Base-by-base conservation (phyloP, 192 early-diverging fungal genomes). In the Phycomyces nitens region DNA sequence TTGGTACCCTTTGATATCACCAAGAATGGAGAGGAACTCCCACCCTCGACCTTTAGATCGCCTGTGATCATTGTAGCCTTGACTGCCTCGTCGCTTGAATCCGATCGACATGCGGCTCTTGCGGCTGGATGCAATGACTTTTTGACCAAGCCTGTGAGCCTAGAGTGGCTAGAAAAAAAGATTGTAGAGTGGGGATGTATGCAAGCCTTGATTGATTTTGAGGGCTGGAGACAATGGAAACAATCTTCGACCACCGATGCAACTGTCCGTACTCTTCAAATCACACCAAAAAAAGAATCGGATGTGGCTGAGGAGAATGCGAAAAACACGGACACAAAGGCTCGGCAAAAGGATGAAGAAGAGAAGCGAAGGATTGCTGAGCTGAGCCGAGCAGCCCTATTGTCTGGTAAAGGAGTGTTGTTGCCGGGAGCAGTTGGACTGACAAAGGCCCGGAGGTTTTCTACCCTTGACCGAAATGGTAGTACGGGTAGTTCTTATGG, bases 101-200 rank as follows among this genome's bases (percentile, higher is more conserved):
- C 79, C 49, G 89, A 92, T 66, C 69, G 89, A 23, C 75, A 85
- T 29, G 88, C 84, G 27, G 93, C 93, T 8, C 72, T 94, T 40
- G 75, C 84, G 38, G 93, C 92, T 3, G 93, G 93, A 0, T 95
- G 93, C 60, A 93, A 95, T 69, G 93, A 95, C 76, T 95, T 91
- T 72, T 69, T 95, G 58, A 95, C 90, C 43, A 95, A 95, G 65
- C 93, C 93, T 2, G 88, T 93, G 20, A 87, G 83, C 64, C 68
- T 93, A 12, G 79, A 81, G 20, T 95, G 93, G 93, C 75, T 95
- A 18, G 86, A 87, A 62, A 80, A 84, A 34, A 94, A 94, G 79
- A 90, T 95, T 62, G 77, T 88, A 22, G 93, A 95, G 64, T 95
- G 93, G 93, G 93, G 92, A 15, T 87, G 88, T 59, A 95, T 95